phyloP scores from a whole-genome alignment of 1,284 basidiomycete species.

The Puccinia hordei region DNA sequence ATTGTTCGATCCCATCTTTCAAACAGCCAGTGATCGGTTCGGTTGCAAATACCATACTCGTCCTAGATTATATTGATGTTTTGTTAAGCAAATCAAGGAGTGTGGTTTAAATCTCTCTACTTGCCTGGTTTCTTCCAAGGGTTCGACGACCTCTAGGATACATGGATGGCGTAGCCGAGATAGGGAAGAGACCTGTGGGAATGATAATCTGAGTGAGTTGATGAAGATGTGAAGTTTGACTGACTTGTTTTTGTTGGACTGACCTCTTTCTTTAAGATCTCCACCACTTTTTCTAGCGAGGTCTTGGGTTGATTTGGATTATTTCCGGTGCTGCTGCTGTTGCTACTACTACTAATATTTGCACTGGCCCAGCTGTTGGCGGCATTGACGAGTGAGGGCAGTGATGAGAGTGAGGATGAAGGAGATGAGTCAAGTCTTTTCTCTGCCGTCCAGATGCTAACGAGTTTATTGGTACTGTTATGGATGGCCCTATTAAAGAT shows the following conservation, averaged over 20 bases:
- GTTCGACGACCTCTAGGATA: constrained; percentile 96
- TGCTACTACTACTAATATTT: background rate
- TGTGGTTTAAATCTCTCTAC: background rate
- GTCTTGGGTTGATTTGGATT: constrained; percentile 36
- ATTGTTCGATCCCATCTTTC: constrained; percentile 67
- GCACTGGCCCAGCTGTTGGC: constrained; percentile 27
- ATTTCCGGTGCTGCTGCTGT: background rate
- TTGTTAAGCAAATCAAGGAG: background rate
- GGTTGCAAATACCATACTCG: constrained; percentile 86
- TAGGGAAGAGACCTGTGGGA: constrained; percentile 74
- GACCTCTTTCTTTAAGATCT: constrained; percentile 46
- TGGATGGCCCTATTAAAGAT: constrained; percentile 30
- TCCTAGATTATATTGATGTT: constrained; percentile 56
- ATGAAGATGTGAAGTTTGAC: background rate
- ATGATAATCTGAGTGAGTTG: background rate
- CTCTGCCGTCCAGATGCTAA: constrained; percentile 46
- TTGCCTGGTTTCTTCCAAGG: constrained; percentile 83
- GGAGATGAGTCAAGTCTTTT: constrained; percentile 42
- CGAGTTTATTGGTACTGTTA: constrained; percentile 43
- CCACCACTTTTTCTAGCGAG: constrained; percentile 36
- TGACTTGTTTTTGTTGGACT: background rate
- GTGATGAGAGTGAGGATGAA: constrained; percentile 23
- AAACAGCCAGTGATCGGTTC: constrained; percentile 81
- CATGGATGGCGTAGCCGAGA: constrained; percentile 88
- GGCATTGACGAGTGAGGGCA: constrained; percentile 9